Conservation (phyloP, 768 basidiomycete genomes). For the Pleurotus tuoliensis region DNA sequence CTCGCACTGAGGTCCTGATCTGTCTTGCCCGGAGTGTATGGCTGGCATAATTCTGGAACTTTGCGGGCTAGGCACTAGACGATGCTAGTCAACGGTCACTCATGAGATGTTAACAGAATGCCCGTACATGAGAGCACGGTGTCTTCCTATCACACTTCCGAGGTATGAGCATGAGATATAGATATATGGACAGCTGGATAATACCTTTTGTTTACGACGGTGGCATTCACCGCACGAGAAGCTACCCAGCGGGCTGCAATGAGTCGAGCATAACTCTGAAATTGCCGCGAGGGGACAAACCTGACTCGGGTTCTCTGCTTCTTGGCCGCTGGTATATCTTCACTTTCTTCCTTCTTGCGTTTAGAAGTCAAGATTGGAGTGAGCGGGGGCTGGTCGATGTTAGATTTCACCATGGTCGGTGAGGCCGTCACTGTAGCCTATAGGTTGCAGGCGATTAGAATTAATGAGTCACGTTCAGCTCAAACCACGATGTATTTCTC, state of each 20-base stretch:
- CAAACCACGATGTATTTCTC: neutral
- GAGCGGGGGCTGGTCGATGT: constrained; percentile 21
- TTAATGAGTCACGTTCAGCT: constrained; percentile 2
- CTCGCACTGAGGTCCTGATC: constrained; percentile 79
- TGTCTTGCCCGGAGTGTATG: constrained; percentile 83
- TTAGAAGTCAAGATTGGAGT: constrained; percentile 36
- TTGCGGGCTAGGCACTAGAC: constrained; percentile 76
- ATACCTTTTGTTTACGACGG: constrained; percentile 82
- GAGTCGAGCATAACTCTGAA: constrained; percentile 59
- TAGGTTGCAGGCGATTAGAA: neutral
- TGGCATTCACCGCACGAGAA: constrained; percentile 89
- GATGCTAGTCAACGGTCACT: constrained; percentile 13
- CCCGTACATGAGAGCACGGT: constrained; percentile 77
- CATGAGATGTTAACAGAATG: constrained; percentile 8
- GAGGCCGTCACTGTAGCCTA: neutral
- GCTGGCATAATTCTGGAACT: constrained; percentile 83
- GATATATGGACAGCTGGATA: no score
- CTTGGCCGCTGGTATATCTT: constrained; percentile 46
- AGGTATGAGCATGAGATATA: constrained; percentile 10
- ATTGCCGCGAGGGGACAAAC: constrained; percentile 31
- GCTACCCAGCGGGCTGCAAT: constrained; percentile 30
- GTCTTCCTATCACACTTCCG: constrained; percentile 79
- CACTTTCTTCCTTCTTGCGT: constrained; percentile 64
- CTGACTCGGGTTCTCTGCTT: constrained; percentile 77
- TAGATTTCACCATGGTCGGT: constrained; percentile 33